phyloP scores from a whole-genome alignment of 805 yeast species.

The Yamadazyma akitaensis region DNA sequence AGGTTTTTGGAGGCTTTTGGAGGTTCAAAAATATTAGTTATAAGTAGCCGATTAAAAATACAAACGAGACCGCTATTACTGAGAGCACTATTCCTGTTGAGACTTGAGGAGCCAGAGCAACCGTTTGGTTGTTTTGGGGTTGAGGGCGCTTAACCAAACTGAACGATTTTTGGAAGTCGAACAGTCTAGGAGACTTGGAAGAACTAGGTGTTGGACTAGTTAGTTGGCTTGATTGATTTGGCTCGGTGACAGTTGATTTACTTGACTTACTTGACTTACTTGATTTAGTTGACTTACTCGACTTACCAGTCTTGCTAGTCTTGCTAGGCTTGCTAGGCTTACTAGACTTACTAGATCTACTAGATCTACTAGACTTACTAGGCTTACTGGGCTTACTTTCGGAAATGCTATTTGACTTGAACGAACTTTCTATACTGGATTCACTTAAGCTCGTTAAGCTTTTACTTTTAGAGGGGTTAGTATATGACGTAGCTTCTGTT shows the following conservation, averaged over 20 bases:
- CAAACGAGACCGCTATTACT: not conserved
- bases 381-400: not conserved
- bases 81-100: not conserved
- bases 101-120: not conserved
- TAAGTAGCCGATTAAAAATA: not conserved
- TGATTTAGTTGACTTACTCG: no score
- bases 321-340: not conserved
- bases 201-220: not conserved
- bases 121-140: not conserved
- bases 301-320: no score
- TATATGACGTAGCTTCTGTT: not conserved
- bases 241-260: not conserved
- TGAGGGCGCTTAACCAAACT: not conserved
- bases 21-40: not conserved
- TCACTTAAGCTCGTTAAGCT: not conserved
- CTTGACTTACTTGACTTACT: not conserved
- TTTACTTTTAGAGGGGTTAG: not conserved
- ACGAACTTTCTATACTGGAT: not conserved
- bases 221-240: not conserved
- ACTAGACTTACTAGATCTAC: not conserved
- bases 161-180: slow-evolving; percentile 1
- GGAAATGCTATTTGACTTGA: not conserved
- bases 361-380: not conserved
- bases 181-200: not conserved
- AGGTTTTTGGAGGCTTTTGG: no score